phyloP scores from a whole-genome alignment of 2,329 filamentous ascomycete genomes.

The Cladosporium sp. region DNA sequence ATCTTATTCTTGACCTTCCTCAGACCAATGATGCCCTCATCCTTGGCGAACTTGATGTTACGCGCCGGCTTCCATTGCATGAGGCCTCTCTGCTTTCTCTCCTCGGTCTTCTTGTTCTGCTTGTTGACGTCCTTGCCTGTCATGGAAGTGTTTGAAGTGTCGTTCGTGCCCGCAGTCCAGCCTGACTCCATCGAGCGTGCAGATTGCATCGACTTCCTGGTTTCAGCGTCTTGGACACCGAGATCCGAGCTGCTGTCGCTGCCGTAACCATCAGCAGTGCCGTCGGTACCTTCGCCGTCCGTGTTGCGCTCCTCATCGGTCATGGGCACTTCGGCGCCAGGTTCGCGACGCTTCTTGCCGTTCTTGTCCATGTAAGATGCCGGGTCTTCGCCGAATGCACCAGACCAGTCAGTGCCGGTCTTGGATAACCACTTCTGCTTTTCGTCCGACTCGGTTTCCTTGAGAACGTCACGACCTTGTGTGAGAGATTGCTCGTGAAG shows the following conservation, averaged over 20 bases:
- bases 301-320: slow-evolving; percentile 42
- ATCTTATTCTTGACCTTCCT: slow-evolving; percentile 73
- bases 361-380: slow-evolving; percentile 52
- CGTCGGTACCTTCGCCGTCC: slow-evolving; percentile 41
- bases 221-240: slow-evolving; percentile 55
- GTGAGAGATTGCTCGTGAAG: slow-evolving; percentile 79
- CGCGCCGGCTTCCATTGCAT: slow-evolving; percentile 95
- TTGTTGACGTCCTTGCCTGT: slow-evolving; percentile 57
- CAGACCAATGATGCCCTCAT: slow-evolving; percentile 76
- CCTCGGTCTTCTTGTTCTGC: slow-evolving; percentile 66
- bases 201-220: slow-evolving; percentile 22
- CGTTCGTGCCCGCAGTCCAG: slow-evolving; percentile 30
- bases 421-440: slow-evolving; percentile 74
- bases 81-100: slow-evolving; percentile 79
- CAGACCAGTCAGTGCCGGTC: slow-evolving; percentile 80
- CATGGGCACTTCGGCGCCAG: slow-evolving; percentile 48
- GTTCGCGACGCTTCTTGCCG: slow-evolving; percentile 53
- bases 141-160: slow-evolving; percentile 15
- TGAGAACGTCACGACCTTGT: slow-evolving; percentile 75
- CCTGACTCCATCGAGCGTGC: slow-evolving; percentile 27
- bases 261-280: slow-evolving; percentile 36
- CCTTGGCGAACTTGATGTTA: slow-evolving; percentile 80
- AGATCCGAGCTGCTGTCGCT: slow-evolving; percentile 46
- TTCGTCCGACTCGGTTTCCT: slow-evolving; percentile 66
- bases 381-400: slow-evolving; percentile 78